A percentile compares a stretch with the other conserved stretches of the same genome.
Conservation (phyloP, 2,329 filamentous ascomycete genomes). For the Cordyceps tenuipes region DNA sequence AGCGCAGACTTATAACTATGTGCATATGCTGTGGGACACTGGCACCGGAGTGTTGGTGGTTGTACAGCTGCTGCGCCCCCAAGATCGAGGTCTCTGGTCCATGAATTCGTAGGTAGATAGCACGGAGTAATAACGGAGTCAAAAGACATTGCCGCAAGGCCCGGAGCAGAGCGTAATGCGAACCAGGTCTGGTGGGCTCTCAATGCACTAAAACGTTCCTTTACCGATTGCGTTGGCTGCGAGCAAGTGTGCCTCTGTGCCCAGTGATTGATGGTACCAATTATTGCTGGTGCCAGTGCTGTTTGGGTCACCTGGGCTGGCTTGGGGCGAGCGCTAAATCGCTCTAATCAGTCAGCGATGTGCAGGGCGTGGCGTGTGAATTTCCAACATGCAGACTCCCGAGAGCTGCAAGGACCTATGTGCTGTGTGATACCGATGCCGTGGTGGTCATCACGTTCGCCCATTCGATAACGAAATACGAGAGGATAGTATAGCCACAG, state of each 20-base stretch:
- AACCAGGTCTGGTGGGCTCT: not conserved
- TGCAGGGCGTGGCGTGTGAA: not conserved
- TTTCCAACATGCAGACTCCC: not conserved
- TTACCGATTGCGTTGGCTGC: not conserved
- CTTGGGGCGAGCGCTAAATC: constrained; percentile 3
- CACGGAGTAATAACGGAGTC: not conserved
- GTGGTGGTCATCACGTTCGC: not conserved
- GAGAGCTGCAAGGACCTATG: not conserved
- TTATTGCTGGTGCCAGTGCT: not conserved
- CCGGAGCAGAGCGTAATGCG: not conserved
- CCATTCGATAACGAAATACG: not conserved
- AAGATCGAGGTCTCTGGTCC: not conserved
- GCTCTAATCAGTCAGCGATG: not conserved
- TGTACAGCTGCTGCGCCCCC: not conserved
- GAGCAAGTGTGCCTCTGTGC: not conserved
- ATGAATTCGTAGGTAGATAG: not conserved
- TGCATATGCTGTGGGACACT: not conserved
- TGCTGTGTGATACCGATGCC: not conserved
- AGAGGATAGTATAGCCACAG: not conserved
- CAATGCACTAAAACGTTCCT: not conserved
- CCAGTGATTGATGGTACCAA: not conserved
- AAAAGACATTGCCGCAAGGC: not conserved
- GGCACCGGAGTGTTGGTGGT: not conserved
- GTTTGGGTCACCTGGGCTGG: not conserved
- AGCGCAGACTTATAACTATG: not conserved